phyloP scores from a whole-genome alignment of 805 yeast species.

The Lipomyces spencermartinsiae region DNA sequence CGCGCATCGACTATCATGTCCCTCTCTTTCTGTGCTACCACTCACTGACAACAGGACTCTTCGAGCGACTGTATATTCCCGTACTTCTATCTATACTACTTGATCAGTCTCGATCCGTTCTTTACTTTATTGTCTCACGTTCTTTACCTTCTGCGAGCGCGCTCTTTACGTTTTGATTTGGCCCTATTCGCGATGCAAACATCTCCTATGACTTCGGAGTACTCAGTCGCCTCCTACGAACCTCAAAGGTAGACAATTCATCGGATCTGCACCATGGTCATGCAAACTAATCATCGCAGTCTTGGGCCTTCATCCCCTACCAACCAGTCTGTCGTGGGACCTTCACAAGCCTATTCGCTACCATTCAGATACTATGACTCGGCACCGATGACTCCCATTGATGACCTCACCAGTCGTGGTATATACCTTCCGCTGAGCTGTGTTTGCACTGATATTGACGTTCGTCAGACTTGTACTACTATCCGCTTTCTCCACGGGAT shows the following conservation, averaged over 20 bases:
- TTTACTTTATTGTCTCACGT: neutral
- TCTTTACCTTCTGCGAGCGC: neutral
- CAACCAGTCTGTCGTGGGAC: neutral
- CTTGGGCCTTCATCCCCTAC: neutral
- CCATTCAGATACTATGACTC: slow-evolving; percentile 16
- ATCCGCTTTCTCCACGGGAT: slow-evolving; percentile 8
- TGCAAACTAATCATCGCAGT: neutral
- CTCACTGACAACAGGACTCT: neutral
- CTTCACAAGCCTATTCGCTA: slow-evolving; percentile 7
- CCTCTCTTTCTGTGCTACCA: neutral
- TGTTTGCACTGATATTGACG: neutral
- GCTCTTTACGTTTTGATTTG: neutral
- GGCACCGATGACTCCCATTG: slow-evolving; percentile 21
- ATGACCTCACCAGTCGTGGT: slow-evolving; percentile 17
- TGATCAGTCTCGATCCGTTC: slow-evolving; percentile 1
- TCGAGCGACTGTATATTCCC: neutral
- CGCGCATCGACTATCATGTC: neutral
- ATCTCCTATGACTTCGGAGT: neutral
- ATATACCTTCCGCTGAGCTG: neutral
- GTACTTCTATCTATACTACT: neutral
- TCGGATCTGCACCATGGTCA: neutral
- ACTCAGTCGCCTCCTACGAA: neutral
- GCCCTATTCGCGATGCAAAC: slow-evolving; percentile 1
- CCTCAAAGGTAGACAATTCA: neutral
- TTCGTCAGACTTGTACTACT: slow-evolving; percentile 2